Percentiles rank a stretch among this genome's conserved stretches.
Conservation (phyloP, 2,329 filamentous ascomycete genomes). For the Colletotrichum echinochloae region DNA sequence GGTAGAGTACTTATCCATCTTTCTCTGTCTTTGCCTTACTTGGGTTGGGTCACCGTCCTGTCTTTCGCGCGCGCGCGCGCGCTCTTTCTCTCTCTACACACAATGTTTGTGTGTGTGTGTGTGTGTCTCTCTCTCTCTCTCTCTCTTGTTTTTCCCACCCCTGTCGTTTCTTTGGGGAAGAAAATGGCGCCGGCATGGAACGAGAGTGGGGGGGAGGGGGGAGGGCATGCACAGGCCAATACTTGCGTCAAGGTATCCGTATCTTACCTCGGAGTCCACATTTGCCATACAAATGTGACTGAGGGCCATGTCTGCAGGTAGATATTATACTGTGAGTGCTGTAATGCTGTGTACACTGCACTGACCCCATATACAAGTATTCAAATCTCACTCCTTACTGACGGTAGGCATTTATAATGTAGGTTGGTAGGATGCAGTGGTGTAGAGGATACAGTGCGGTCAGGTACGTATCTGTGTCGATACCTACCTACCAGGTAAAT, state of each 20-base stretch:
- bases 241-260: constrained; percentile 12
- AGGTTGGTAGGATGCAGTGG: no score
- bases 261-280: constrained; percentile 2
- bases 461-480: background rate
- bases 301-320: background rate
- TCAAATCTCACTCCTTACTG: no score
- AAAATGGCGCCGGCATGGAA: background rate
- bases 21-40: background rate
- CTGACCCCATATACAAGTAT: no score
- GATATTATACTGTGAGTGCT: no score
- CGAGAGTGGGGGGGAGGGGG: background rate
- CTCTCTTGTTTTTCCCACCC: background rate
- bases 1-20: background rate
- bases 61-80: background rate
- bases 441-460: no score
- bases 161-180: background rate
- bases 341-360: no score
- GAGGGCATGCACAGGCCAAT: constrained; percentile 22
- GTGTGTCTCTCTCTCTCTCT: background rate
- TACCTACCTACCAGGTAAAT: no score
- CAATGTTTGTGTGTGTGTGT: background rate
- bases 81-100: background rate
- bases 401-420: no score
- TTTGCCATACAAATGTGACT: background rate
- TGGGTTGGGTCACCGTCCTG: background rate